These are phyloP conservation scores for Cucumis sativus DNA, from an alignment of 306 rosid species.

Conservation along the genomic window Cucumber_9930_V3 NC_026658.2:5013001-5013500, in stretches of 20 bases:
- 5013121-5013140: neutral
- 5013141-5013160: conserved; percentile 5
- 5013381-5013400: neutral
- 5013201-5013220: conserved; percentile 8
- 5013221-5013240: conserved; percentile 12
- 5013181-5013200: conserved; percentile 1
- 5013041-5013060: no score
- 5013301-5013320: conserved; percentile 5
- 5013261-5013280: neutral
- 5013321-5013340: conserved; percentile 10
- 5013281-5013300: neutral
- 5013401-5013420: neutral
- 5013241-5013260: neutral
- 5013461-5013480: no score
- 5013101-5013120: neutral
- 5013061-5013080: no score
- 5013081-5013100: neutral
- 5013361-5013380: conserved; percentile 11
- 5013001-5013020: no score
- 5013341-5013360: neutral
- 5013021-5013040: no score
- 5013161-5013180: conserved; percentile 1
- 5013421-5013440: neutral
- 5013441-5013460: neutral
- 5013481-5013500: neutral